Evolutionary conservation across 1,139 yeast genomes (phyloP).

Genomic region (Saccharomyces hybrid): DNA sequence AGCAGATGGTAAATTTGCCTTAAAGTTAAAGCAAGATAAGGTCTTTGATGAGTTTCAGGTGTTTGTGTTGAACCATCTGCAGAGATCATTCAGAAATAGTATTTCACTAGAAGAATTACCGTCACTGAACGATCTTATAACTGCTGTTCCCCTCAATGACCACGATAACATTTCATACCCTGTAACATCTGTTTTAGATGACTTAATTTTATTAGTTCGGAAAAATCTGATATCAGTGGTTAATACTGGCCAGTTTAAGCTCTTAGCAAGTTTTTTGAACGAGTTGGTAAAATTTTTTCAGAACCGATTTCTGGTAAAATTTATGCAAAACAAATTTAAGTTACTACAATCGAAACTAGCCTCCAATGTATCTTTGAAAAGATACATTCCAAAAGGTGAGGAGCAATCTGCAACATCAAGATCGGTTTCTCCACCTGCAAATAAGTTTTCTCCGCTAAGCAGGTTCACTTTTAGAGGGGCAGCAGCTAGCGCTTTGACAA

Average conservation of each 20-base stretch:
- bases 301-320: conserved; percentile 28
- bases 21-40: conserved; percentile 45
- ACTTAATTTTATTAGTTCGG: conserved; percentile 65
- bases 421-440: conserved; percentile 1
- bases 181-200: conserved; percentile 81
- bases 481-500: conserved; percentile 27
- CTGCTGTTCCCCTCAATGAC: conserved; percentile 35
- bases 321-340: conserved; percentile 25
- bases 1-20: conserved; percentile 50
- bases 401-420: conserved; percentile 5
- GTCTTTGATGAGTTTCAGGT: conserved; percentile 57
- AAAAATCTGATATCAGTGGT: conserved; percentile 26
- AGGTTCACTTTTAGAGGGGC: conserved; percentile 29
- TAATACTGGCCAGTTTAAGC: conserved; percentile 26
- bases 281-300: conserved; percentile 25
- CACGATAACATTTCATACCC: conserved; percentile 40
- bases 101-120: conserved; percentile 75
- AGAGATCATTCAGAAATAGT: conserved; percentile 78
- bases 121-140: conserved; percentile 28
- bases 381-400: conserved; percentile 14
- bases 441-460: conserved; percentile 22
- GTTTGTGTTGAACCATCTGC: conserved; percentile 57
- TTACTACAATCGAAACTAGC: conserved; percentile 22
- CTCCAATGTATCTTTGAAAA: conserved; percentile 16
- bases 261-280: conserved; percentile 23